phyloP scores from a whole-genome alignment of 2,329 filamentous ascomycete species.

The Botrytis hyacinthi region DNA sequence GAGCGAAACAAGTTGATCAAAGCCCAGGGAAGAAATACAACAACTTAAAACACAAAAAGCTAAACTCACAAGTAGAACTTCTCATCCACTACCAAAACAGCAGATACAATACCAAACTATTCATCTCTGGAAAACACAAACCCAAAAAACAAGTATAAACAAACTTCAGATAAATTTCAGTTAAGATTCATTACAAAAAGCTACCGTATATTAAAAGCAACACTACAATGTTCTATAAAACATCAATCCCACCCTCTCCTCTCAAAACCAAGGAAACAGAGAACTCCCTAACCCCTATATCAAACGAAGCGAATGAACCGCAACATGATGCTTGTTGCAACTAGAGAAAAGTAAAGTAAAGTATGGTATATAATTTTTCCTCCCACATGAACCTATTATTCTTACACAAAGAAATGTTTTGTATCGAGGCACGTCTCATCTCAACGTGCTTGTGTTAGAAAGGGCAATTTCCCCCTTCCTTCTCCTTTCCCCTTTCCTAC shows the following conservation, averaged over 20 bases:
- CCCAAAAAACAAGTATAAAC: neutral
- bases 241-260: neutral
- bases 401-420: constrained; percentile 13
- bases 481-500: neutral
- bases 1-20: neutral
- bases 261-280: neutral
- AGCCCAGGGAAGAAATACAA: neutral
- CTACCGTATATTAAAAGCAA: constrained; percentile 11
- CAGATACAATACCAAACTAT: neutral
- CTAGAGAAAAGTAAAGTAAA: constrained; percentile 4
- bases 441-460: neutral
- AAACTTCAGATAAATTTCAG: neutral
- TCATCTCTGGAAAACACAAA: neutral
- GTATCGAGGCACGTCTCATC: constrained; percentile 6
- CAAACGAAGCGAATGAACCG: constrained; percentile 12
- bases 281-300: constrained; percentile 1
- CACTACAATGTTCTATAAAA: constrained; percentile 10
- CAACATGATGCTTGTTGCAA: neutral
- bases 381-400: constrained; percentile 2
- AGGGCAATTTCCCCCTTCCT: neutral
- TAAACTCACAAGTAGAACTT: neutral
- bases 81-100: neutral
- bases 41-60: neutral
- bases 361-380: constrained; percentile 16
- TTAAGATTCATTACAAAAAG: constrained; percentile 5